Evolutionary conservation across 306 rosid genomes (phyloP).

Genomic region (Prunus salicina): DNA sequence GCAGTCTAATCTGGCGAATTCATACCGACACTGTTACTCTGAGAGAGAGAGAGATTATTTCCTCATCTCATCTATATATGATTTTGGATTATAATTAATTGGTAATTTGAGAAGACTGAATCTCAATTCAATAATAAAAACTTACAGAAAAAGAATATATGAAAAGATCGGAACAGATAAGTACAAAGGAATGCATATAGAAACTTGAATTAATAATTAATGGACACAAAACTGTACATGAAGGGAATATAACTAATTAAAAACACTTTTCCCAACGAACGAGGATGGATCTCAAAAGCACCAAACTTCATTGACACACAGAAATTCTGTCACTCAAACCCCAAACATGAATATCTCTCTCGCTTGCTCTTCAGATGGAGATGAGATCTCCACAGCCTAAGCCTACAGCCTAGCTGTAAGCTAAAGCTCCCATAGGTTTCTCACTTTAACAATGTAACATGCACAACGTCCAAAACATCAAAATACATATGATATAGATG

Average conservation of each 20-base stretch:
- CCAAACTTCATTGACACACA: not conserved
- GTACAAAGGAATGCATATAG: not conserved
- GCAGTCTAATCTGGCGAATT: too few relatives aligned
- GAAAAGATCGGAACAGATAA: not conserved
- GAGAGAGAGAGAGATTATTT: too few relatives aligned
- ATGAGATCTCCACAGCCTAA: not conserved
- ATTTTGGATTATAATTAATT: too few relatives aligned
- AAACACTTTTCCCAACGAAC: constrained; percentile 6
- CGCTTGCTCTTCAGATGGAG: not conserved
- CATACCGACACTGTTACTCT: too few relatives aligned
- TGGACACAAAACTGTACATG: not conserved
- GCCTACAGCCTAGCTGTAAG: not conserved
- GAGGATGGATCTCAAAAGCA: constrained; percentile 20
- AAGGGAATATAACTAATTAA: not conserved
- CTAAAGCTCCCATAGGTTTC: not conserved
- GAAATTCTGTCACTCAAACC: constrained; percentile 17
- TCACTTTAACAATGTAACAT: constrained; percentile 6
- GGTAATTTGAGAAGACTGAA: not conserved
- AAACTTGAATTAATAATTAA: not conserved
- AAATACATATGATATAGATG: not conserved
- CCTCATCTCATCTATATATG: too few relatives aligned
- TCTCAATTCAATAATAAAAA: not conserved
- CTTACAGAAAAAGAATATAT: not conserved
- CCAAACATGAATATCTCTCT: not conserved
- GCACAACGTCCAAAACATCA: constrained; percentile 7